phyloP scores from a whole-genome alignment of 306 rosid species.

The Prunus campanulata region DNA sequence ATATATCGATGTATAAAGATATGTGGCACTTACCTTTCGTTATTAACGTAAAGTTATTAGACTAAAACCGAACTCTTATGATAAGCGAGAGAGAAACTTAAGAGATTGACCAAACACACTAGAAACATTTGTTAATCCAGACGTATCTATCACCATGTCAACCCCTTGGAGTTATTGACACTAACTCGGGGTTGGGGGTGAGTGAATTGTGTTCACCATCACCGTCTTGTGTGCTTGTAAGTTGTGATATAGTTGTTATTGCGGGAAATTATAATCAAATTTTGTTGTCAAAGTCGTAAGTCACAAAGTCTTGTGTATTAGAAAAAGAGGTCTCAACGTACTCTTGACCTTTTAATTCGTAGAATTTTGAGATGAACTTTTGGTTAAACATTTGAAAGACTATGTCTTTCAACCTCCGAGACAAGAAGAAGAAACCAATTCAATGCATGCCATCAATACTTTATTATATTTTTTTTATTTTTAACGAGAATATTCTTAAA shows the following conservation, averaged over 20 bases:
- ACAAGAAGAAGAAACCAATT: background rate
- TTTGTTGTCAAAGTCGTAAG: background rate
- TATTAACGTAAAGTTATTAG: too few species aligned
- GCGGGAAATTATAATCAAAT: background rate
- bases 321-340: background rate
- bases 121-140: background rate
- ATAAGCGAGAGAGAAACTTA: too few species aligned
- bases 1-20: too few species aligned
- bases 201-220: background rate
- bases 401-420: background rate
- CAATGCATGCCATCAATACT: background rate
- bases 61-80: too few species aligned
- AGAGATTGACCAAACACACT: background rate
- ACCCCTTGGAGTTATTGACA: background rate
- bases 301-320: background rate
- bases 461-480: background rate
- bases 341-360: background rate
- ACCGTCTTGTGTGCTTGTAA: background rate
- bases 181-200: background rate
- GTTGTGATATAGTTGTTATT: background rate
- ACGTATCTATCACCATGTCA: background rate
- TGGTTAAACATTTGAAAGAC: background rate
- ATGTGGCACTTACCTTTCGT: too few species aligned
- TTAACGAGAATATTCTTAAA: background rate
- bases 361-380: background rate